These are phyloP conservation scores for Ophiostoma angusticollis DNA, from an alignment of 2,329 filamentous ascomycete genomes.

Conservation along the genomic window DNA sequence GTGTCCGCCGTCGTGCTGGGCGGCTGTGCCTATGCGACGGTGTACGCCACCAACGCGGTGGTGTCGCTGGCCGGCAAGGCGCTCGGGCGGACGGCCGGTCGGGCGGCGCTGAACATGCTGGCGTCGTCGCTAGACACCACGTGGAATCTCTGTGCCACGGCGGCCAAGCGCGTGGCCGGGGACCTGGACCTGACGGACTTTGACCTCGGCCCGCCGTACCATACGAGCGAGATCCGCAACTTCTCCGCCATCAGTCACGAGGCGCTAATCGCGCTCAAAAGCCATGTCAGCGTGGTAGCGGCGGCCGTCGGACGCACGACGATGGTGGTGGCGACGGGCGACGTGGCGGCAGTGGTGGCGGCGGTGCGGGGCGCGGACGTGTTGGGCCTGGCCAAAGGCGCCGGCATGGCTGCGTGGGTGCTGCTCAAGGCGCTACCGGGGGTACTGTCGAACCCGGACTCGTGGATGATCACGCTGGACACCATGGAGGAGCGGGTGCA, in stretches of 20 bases:
- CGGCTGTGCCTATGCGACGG: constrained; percentile 28
- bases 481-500: constrained; percentile 24
- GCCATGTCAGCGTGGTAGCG: constrained; percentile 31
- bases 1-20: constrained; percentile 53
- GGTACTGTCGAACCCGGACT: constrained; percentile 32
- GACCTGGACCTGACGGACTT: no score
- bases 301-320: constrained; percentile 26
- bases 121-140: constrained; percentile 18
- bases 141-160: constrained; percentile 29
- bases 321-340: constrained; percentile 32
- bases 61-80: constrained; percentile 25
- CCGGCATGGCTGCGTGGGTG: constrained; percentile 14
- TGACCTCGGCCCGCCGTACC: constrained; percentile 36
- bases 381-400: constrained; percentile 14
- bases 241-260: constrained; percentile 68
- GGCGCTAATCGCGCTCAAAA: constrained; percentile 49
- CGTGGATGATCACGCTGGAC: constrained; percentile 47
- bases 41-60: constrained; percentile 26
- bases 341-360: constrained; percentile 27
- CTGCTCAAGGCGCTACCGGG: constrained; percentile 22
- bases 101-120: constrained; percentile 1
- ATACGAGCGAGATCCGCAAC: constrained; percentile 53
- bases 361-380: constrained; percentile 9
- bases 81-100: constrained; percentile 18
- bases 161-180: constrained; percentile 34